Evolutionary conservation across 352 stramenopile species (phyloP).

Genomic region (Pythium aphanidermatum): DNA sequence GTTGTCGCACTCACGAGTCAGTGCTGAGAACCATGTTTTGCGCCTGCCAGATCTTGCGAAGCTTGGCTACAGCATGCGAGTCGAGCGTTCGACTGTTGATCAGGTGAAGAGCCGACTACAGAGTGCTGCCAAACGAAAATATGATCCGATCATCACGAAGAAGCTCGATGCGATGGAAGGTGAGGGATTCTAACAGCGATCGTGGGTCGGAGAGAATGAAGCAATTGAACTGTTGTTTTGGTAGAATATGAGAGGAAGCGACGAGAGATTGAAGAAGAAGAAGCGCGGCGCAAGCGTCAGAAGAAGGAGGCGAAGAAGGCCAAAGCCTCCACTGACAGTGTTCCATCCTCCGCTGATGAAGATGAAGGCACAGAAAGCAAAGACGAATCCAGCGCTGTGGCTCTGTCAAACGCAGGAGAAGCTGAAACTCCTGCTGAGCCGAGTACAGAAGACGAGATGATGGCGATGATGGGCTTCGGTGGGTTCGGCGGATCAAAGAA

Average conservation of each 20-base stretch:
- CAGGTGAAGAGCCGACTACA: constrained; percentile 85
- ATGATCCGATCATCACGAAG: constrained; percentile 74
- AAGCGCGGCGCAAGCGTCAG: constrained; percentile 57
- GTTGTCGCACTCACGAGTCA: too few relatives aligned
- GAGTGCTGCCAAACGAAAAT: constrained; percentile 77
- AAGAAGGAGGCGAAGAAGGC: constrained; percentile 75
- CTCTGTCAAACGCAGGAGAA: constrained; percentile 7
- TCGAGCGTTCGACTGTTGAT: constrained; percentile 83
- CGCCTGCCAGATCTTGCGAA: constrained; percentile 72
- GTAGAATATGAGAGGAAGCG: constrained; percentile 86
- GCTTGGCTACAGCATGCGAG: constrained; percentile 89
- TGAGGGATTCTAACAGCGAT: too few relatives aligned
- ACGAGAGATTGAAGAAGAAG: constrained; percentile 59
- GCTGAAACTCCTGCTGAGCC: background rate
- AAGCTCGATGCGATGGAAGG: constrained; percentile 78
- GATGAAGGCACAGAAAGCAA: background rate
- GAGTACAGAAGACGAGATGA: constrained; percentile 69
- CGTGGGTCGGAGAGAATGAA: too few relatives aligned
- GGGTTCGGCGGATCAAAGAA: constrained; percentile 80
- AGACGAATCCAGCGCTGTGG: background rate
- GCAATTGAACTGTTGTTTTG: background rate
- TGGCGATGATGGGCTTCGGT: constrained; percentile 90
- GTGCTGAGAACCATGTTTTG: too few relatives aligned
- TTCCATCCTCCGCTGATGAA: too few relatives aligned
- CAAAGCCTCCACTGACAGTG: too few relatives aligned